These are phyloP conservation scores for Penicillium arizonense DNA, from an alignment of 495 filamentous ascomycete genomes.

Conservation along the genomic window DNA sequence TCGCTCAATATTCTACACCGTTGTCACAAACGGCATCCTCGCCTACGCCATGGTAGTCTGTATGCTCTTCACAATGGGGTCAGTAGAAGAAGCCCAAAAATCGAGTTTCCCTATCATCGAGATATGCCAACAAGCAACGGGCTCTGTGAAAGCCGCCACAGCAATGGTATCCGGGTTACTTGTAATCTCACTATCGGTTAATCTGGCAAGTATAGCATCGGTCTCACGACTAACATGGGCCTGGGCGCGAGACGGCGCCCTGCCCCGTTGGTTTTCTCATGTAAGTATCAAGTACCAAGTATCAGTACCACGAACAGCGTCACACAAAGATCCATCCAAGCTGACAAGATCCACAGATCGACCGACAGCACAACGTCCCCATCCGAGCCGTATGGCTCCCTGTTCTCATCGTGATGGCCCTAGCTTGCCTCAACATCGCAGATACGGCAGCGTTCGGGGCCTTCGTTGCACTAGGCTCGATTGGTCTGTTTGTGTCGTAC, in stretches of 20 bases:
- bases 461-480: conserved; percentile 44
- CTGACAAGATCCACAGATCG: conserved; percentile 7
- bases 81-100: conserved; percentile 26
- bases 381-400: conserved; percentile 44
- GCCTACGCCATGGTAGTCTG: conserved; percentile 40
- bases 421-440: conserved; percentile 57
- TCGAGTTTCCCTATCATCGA: conserved; percentile 41
- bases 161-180: conserved; percentile 45
- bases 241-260: conserved; percentile 41
- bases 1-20: conserved; percentile 33
- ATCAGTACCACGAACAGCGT: neutral
- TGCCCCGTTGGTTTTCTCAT: conserved; percentile 37
- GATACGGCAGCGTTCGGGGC: conserved; percentile 52
- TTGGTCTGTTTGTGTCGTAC: conserved; percentile 40
- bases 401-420: conserved; percentile 42
- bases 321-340: neutral
- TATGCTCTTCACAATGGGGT: conserved; percentile 36
- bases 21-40: conserved; percentile 29
- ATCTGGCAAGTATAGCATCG: conserved; percentile 27
- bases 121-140: conserved; percentile 42
- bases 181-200: conserved; percentile 38
- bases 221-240: conserved; percentile 37
- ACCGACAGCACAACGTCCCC: conserved; percentile 38
- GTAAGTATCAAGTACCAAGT: conserved; percentile 13
- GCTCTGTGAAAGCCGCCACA: conserved; percentile 37